phyloP scores from a whole-genome alignment of 2,329 filamentous ascomycete genomes.

The Hymenoscyphus fraxineus region DNA sequence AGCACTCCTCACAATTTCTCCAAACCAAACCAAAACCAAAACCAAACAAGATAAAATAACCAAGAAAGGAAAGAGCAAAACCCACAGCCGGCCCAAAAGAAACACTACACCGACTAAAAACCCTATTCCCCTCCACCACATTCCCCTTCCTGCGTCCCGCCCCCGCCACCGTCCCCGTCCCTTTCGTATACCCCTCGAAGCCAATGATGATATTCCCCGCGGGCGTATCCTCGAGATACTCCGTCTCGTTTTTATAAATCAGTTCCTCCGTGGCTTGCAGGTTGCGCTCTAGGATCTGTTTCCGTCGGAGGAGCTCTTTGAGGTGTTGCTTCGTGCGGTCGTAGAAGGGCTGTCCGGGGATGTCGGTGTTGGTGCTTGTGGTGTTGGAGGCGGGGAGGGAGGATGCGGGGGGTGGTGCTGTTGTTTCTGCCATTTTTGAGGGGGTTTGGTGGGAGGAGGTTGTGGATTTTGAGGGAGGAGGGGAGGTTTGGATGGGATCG shows the following conservation, averaged over 20 bases:
- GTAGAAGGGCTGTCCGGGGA: constrained; percentile 60
- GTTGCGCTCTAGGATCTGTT: constrained; percentile 43
- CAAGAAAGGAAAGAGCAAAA: neutral
- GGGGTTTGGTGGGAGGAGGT: neutral
- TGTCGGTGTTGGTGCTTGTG: constrained; percentile 34
- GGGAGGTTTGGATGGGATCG: neutral
- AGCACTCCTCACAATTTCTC: neutral
- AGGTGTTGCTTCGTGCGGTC: constrained; percentile 67
- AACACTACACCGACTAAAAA: constrained; percentile 57
- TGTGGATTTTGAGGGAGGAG: neutral
- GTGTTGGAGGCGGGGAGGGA: constrained; percentile 18
- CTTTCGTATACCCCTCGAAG: constrained; percentile 98
- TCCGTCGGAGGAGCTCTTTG: constrained; percentile 63
- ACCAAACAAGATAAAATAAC: neutral
- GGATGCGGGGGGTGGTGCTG: constrained; percentile 32
- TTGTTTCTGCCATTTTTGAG: constrained; percentile 45
- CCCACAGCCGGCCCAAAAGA: constrained; percentile 41
- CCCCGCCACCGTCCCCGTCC: constrained; percentile 54
- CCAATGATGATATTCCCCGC: constrained; percentile 94
- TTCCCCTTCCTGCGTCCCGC: constrained; percentile 61
- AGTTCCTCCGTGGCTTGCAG: constrained; percentile 59
- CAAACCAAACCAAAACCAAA: neutral
- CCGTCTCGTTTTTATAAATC: constrained; percentile 78
- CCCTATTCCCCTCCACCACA: constrained; percentile 65
- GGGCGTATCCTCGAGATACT: constrained; percentile 86